A percentile compares a stretch with the other conserved stretches of the same genome.
Evolutionary conservation across 1,284 basidiomycete species (phyloP).

Genomic region (Apiotrichum gracile): DNA sequence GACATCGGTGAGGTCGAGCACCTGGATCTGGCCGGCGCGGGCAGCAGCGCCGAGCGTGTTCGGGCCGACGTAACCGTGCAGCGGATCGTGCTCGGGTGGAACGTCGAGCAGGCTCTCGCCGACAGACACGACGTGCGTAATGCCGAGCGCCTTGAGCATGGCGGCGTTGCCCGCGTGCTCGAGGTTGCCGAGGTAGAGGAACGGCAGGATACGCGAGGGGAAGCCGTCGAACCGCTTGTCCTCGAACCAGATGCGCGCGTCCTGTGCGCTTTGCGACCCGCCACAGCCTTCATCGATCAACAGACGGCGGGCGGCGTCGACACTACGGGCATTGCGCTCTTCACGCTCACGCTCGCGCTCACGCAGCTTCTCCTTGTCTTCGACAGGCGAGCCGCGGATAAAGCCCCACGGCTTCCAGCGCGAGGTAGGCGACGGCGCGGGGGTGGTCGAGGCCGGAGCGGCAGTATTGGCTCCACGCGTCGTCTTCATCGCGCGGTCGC

Average conservation of each 20-base stretch:
- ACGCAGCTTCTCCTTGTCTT: constrained; percentile 1
- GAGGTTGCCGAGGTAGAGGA: constrained; percentile 93
- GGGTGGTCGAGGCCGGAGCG: not conserved
- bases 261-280: constrained; percentile 20
- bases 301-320: constrained; percentile 26
- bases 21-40: constrained; percentile 38
- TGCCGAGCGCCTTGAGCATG: constrained; percentile 92
- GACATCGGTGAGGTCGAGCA: constrained; percentile 43
- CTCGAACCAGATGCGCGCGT: constrained; percentile 76
- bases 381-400: constrained; percentile 4
- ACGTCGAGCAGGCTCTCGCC: constrained; percentile 58
- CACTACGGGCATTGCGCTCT: not conserved
- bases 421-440: constrained; percentile 9
- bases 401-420: constrained; percentile 36
- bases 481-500: constrained; percentile 31
- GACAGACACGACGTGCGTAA: constrained; percentile 95
- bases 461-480: constrained; percentile 2
- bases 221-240: constrained; percentile 91
- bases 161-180: constrained; percentile 90
- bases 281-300: constrained; percentile 25
- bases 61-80: constrained; percentile 24
- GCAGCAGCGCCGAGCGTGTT: constrained; percentile 38
- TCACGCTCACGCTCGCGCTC: not conserved
- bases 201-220: constrained; percentile 86
- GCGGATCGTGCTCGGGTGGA: constrained; percentile 22